Conservation (phyloP, 768 basidiomycete species). For the Pleurotus platypus region DNA sequence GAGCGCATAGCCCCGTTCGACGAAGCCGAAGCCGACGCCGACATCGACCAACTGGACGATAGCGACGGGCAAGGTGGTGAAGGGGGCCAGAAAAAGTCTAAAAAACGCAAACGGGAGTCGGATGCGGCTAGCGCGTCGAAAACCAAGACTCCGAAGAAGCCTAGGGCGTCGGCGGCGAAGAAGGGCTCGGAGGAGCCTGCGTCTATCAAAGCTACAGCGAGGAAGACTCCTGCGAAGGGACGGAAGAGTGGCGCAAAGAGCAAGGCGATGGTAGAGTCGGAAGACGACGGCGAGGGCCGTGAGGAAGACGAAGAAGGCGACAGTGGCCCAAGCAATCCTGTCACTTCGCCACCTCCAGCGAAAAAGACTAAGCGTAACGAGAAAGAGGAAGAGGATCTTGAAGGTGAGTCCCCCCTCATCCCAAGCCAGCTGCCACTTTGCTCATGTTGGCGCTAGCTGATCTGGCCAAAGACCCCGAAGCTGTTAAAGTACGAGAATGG, state of each 20-base stretch:
- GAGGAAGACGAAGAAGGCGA: slow-evolving; percentile 44
- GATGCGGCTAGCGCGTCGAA: slow-evolving; percentile 16
- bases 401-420: slow-evolving; percentile 39
- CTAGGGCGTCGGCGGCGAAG: slow-evolving; percentile 18
- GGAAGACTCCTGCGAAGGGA: slow-evolving; percentile 24
- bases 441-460: slow-evolving; percentile 25
- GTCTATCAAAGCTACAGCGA: slow-evolving; percentile 34
- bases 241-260: slow-evolving; percentile 62
- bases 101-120: slow-evolving; percentile 30
- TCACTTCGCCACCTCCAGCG: slow-evolving; percentile 51
- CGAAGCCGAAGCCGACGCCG: slow-evolving; percentile 51
- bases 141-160: slow-evolving; percentile 47
- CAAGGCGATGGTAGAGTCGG: slow-evolving; percentile 57
- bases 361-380: slow-evolving; percentile 58
- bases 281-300: slow-evolving; percentile 56
- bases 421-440: not conserved
- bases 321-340: slow-evolving; percentile 50
- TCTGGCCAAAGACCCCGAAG: slow-evolving; percentile 66
- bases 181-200: slow-evolving; percentile 12
- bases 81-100: slow-evolving; percentile 34
- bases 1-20: slow-evolving; percentile 23
- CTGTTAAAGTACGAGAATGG: slow-evolving; percentile 79
- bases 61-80: slow-evolving; percentile 50
- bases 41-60: slow-evolving; percentile 63
- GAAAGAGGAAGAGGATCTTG: slow-evolving; percentile 59